These are phyloP conservation scores for Trapa incisa DNA, from an alignment of 345 rosid genomes.

Conservation along the genomic window DNA sequence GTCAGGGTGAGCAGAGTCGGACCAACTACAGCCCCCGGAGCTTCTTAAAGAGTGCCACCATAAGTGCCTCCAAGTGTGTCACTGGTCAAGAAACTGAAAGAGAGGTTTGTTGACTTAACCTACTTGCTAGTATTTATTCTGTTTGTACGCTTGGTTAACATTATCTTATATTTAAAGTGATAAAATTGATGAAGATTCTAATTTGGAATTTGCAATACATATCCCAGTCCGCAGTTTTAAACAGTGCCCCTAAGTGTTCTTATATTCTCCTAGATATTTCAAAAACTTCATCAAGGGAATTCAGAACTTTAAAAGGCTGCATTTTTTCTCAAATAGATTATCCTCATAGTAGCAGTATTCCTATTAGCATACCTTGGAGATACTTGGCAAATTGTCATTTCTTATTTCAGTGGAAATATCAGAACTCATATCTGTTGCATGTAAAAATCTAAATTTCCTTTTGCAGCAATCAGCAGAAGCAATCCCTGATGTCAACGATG, in stretches of 20 bases:
- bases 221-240: no score
- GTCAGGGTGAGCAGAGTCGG: not conserved
- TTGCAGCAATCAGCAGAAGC: no score
- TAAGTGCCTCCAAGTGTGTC: not conserved
- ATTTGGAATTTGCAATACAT: no score
- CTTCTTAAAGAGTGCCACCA: conserved; percentile 1
- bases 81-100: not conserved
- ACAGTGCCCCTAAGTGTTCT: no score
- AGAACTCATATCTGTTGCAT: no score
- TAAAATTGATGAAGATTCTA: no score
- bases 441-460: no score
- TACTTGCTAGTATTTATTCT: not conserved
- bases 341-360: no score
- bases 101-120: not conserved
- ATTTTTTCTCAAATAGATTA: not conserved
- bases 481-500: no score
- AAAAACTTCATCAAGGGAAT: not conserved
- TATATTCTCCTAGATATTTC: not conserved
- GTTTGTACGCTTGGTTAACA: not conserved
- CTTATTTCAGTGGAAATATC: no score
- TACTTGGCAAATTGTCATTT: no score
- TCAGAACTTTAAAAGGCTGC: not conserved
- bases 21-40: not conserved
- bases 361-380: no score
- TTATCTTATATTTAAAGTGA: not conserved